These are phyloP conservation scores for Sphagnum contortum DNA, from an alignment of 225 moss, liverwort and hornwort genomes.

Conservation along the genomic window DNA sequence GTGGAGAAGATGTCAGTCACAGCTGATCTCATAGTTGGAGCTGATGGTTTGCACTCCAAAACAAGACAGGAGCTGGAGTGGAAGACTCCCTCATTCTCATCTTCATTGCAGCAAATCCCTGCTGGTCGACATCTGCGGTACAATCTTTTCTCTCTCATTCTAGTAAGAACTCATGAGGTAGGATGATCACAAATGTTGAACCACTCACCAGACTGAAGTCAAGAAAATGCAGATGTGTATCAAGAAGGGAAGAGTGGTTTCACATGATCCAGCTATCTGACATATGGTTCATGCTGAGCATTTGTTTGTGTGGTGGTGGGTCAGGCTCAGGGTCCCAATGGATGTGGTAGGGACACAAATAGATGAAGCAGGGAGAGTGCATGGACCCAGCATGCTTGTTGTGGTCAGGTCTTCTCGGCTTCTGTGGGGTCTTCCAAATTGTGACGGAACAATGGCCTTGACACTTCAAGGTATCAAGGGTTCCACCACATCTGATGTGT, in stretches of 20 bases:
- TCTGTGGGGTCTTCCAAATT: constrained; percentile 54
- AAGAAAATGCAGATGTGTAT: too few species aligned
- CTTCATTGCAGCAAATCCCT: constrained; percentile 30
- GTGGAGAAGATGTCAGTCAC: constrained; percentile 8
- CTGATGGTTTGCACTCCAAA: constrained; percentile 44
- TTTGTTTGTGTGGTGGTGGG: neutral
- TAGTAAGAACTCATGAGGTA: constrained; percentile 3
- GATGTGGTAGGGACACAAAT: constrained; percentile 52
- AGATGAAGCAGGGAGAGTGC: constrained; percentile 30
- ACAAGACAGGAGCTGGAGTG: constrained; percentile 37
- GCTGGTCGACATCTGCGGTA: constrained; percentile 54
- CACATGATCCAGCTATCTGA: too few species aligned
- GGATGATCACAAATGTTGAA: neutral
- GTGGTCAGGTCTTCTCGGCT: constrained; percentile 31
- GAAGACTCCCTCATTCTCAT: constrained; percentile 21
- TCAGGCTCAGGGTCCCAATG: constrained; percentile 43
- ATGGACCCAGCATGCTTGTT: constrained; percentile 48
- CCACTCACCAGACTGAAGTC: too few species aligned
- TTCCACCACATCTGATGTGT: constrained; percentile 33
- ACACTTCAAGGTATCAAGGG: constrained; percentile 51
- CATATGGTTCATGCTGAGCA: too few species aligned
- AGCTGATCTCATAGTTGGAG: constrained; percentile 46
- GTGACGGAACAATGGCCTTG: constrained; percentile 43
- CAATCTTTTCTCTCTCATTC: neutral
- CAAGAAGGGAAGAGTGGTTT: too few species aligned